phyloP scores from a whole-genome alignment of 75 land plant species.

The Selaginella tamariscina region DNA sequence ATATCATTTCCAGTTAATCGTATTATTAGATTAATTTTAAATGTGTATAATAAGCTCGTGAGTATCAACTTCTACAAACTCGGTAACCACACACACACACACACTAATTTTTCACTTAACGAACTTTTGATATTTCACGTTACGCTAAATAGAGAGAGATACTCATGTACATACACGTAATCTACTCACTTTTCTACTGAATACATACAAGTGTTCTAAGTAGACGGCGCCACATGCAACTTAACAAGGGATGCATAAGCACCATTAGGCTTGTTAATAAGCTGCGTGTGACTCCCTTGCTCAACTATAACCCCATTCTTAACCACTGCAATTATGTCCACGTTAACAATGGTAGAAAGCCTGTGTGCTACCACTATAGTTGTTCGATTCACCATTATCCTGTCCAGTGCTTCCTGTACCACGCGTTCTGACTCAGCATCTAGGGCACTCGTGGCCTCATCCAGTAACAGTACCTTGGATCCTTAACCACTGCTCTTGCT shows the following conservation, averaged over 20 bases:
- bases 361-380: not conserved
- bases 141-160: too few relatives aligned
- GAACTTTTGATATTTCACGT: too few relatives aligned
- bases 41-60: too few relatives aligned
- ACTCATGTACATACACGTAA: too few relatives aligned
- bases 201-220: not conserved
- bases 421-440: slow-evolving; percentile 11
- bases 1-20: too few relatives aligned
- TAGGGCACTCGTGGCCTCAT: slow-evolving; percentile 8
- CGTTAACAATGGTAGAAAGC: slow-evolving; percentile 3
- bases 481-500: not conserved
- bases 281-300: not conserved
- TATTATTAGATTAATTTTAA: too few relatives aligned
- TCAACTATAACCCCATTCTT: slow-evolving; percentile 7
- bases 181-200: too few relatives aligned
- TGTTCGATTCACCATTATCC: not conserved
- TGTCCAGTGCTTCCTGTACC: slow-evolving; percentile 6
- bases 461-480: not conserved
- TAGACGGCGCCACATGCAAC: not conserved
- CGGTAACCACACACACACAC: too few relatives aligned
- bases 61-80: too few relatives aligned
- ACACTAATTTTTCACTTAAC: too few relatives aligned
- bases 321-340: not conserved
- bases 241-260: slow-evolving; percentile 7
- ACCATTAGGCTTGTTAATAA: not conserved